Evolutionary conservation across 1,139 yeast genomes (phyloP), one percentile per base, ranked within the genome.

Genomic region (Pichia sp.): DNA sequence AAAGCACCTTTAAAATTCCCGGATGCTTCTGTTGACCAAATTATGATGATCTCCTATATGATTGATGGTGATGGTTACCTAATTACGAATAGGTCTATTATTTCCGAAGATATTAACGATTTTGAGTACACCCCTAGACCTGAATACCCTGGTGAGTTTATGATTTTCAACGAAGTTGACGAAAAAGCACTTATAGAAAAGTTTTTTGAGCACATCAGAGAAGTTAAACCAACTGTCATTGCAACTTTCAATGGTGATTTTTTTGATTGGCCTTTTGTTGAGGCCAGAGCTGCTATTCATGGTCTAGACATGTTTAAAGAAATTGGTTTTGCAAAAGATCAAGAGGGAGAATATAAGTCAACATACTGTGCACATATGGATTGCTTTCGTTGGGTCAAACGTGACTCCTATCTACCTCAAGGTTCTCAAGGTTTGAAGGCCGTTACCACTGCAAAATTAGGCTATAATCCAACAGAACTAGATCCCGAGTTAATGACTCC

Each of bases 41-140:
- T 94, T 40, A 94, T 94, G 97, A 94, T 94, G 98, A 92, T 94
- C 47, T 94, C 98, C 3, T 94, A 94, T 64, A 94, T 94, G 98
- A 88, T 94, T 49, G 98, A 94, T 60, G 98, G 98, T 5, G 95
- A 87, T 55, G 99, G 99, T 38, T 94, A 68, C 59, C 69, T 94
- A 36, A 94, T 94, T 52, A 94, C 97, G 9, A 94, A 94, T 60
- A 69, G 99, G 57, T 97, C 90, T 55, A 87, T 94, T 54, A 90
- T 94, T 36, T 81, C 95, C 3, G 85, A 87, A 60, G 97, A 94
- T 62, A 94, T 94, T 49, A 95, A 85, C 43, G 97, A 94, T 64
- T 94, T 94, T 56, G 98, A 94, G 63, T 94, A 94, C 60, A 90
- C 98, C 0, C 99, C 99, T 1, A 87, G 81, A 58, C 95, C 97